Base-by-base conservation (phyloP, 176 grass and related monocot species). In the Triticum timopheevii region DNA sequence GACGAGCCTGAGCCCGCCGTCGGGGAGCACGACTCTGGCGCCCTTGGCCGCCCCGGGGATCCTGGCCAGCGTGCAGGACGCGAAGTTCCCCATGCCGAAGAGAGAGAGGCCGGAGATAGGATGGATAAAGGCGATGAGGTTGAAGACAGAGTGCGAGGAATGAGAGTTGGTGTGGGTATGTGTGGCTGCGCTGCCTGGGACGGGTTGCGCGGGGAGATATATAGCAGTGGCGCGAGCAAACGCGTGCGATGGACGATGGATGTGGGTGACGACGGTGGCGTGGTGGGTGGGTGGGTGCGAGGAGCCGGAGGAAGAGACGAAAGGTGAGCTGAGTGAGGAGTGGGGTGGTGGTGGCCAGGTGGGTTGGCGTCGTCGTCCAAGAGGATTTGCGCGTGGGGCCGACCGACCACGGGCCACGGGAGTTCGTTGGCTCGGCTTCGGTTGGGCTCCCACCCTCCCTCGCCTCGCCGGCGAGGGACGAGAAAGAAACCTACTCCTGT, bases 41-140 rank as follows among this genome's bases (percentile, higher is more conserved):
- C 83, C 68, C 20, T n/a, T 38, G 22, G 58, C 65, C 1, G 58
- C 82, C 10, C 58, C 70, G 1, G 81, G 50, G 20, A 69, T 12
- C 62, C 86, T 72, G 39, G 77, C 79, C 74, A 93, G 42, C 50
- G 92, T 79, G 87, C 95, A 97, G 47, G 88, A 94, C 47, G 83
- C 84, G 82, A 93, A 90, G 86, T 98, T 98, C 66, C 97, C 97
- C 97, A 98, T 98, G 92, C 20, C 28, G 19, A 0, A 12, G 6
- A 47, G 28, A 30, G 28, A 27, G 22, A 30, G 23, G 13, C 1
- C 10, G 24, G 65, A 3, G 40, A 3, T 17, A 38, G 56, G 27
- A 49, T 22, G 49, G 52, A 56, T 56, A 12, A 58, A 58, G 19
- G 54, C 3, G 42, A 45, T 45, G 12, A 62, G 78, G 47, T 45